Base-by-base conservation (phyloP, 2,329 filamentous ascomycete genomes). In the Epicoccum sorghinum region DNA sequence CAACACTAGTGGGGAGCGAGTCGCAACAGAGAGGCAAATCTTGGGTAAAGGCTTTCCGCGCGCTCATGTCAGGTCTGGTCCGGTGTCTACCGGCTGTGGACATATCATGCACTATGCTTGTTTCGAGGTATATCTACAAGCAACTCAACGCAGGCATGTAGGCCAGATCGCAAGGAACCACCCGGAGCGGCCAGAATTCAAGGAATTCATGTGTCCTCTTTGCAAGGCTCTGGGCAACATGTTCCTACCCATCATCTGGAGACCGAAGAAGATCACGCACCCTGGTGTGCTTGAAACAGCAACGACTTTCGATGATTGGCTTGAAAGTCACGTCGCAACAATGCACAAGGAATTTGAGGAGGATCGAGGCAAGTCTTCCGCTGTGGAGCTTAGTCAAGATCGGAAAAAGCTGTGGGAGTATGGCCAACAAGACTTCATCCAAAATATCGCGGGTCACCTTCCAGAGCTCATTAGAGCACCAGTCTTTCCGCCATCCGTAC, bases 81-180 rank as follows among this genome's bases (percentile, higher is more conserved):
- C 93, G 0, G 89, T 98, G 1, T 90, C 93, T 9, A 90, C 90
- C 32, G 91, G 93, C 8, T 99, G 95, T 74, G 95, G 95, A 3
- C 95, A 99, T 73, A 96, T 99, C 68, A 99, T 99, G 95, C 95
- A 99, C 74, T 98, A 90, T 72, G 87, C 85, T 63, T 99, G 95
- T 76, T 99, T 99, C 70, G 92, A 97, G 67, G 85, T 89, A 36
- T 99, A 98, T 69, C 89, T 91, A 61, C 86, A 90, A 40, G 91
- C 93, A 4, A 96, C 91, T 0, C 82, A 88, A 47, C 84, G 93
- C 56, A 86, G 95, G 35, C 96, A 99, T 70, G 85, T 85, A 18
- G 91, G 95, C 66, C 95, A 99, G 72, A 96, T 99, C 73, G 93
- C 95, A 7, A 85, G 95, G 12, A 91, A 96, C 65, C 95, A 98